Percentiles rank a stretch among this genome's conserved stretches.
Evolutionary conservation across 345 rosid genomes (phyloP).

Genomic region (Eucalyptus sideroxylon): DNA sequence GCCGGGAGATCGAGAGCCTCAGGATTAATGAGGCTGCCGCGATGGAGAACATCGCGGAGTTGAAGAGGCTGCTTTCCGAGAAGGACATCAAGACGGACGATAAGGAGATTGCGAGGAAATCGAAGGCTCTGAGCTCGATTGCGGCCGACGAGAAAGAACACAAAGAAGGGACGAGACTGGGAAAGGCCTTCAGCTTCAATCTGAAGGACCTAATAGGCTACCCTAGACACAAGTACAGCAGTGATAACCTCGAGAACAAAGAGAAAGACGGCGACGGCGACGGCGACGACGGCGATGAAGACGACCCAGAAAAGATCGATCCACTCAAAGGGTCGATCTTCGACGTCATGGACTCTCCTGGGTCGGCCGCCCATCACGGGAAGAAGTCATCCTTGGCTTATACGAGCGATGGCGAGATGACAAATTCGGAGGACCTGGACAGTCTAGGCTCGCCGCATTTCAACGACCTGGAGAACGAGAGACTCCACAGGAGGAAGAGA

Average conservation of each 20-base stretch:
- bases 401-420: constrained; percentile 22
- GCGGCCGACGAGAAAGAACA: not conserved
- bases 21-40: constrained; percentile 49
- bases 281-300: not conserved
- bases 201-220: constrained; percentile 38
- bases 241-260: not conserved
- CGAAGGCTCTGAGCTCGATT: not conserved
- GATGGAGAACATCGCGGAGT: constrained; percentile 40
- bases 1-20: constrained; percentile 48
- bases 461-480: constrained; percentile 46
- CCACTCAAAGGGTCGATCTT: constrained; percentile 71
- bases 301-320: constrained; percentile 9
- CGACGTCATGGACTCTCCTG: constrained; percentile 44
- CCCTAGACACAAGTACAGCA: constrained; percentile 18
- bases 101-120: not conserved
- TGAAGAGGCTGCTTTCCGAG: constrained; percentile 31
- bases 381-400: constrained; percentile 24
- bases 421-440: constrained; percentile 39
- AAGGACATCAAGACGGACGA: constrained; percentile 4
- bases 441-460: constrained; percentile 21
- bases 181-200: constrained; percentile 35
- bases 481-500: constrained; percentile 48
- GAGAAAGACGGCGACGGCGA: not conserved
- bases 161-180: constrained; percentile 11
- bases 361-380: constrained; percentile 15